Evolutionary conservation across 176 grass and related monocot genomes (phyloP), one percentile per base, ranked within the genome.

Genomic region (Dactylis glomerata): DNA sequence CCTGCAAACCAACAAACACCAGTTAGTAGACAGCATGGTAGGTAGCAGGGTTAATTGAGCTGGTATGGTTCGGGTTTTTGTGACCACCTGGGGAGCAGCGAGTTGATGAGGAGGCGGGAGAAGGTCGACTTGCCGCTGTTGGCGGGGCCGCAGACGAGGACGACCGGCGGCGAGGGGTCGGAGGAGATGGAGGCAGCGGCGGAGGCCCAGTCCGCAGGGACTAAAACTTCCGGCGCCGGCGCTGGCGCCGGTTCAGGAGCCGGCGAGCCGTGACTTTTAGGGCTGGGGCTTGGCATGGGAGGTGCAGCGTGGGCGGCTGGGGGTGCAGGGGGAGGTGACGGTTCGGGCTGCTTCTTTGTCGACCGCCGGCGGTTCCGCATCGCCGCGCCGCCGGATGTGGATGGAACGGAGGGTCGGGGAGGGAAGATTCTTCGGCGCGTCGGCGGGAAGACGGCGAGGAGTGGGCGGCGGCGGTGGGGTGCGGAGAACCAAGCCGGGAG

Each of bases 91-190:
- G 85, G 83, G 70, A 98, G 89, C 23, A 96, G 91, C 65, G 47
- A 78, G 77, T 95, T 98, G 86, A 95, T 78, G 65, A 98, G 93
- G 52, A 87, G 82, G 23, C 93, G 96, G 41, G 96, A 95, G 83
- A 95, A 95, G 88, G 93, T 98, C 57, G 91, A 95, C 86, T 98
- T 98, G 87, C 96, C 96, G 76, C 91, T 89, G 70, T 98, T 98
- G 81, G 95, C 93, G 23, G 96, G 96, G 20, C 96, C 93, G 28
- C 93, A 95, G 1, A 98, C 86, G 12, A 88, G 40, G 20, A 90
- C 89, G n/a, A 94, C 96, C 1, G 82, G 88, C 8, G 93, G 78
- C 20, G 77, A 17, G 36, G 47, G 11, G 38, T 50, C 2, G 22
- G 56, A 65, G 10, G 91, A 77, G 33, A 84, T 78, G 54, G 10